A percentile compares a stretch with the other conserved stretches of the same genome.
These are phyloP conservation scores for Starmerella stigmatis DNA, from an alignment of 805 yeast genomes.

Conservation along the genomic window DNA sequence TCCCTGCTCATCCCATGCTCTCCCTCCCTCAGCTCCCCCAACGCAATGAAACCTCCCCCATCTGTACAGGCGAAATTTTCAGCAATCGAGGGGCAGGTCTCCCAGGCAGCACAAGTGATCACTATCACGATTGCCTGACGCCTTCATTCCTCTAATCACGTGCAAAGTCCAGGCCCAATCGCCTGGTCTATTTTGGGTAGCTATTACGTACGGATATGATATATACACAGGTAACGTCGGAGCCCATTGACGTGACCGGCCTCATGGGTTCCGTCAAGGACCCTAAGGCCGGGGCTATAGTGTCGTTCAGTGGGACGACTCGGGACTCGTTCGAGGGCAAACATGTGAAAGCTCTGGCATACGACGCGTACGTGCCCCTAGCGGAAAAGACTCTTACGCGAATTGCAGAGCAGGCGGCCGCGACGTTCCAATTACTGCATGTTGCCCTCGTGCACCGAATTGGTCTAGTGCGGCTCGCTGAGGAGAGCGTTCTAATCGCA, in stretches of 20 bases:
- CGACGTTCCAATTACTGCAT: conserved; percentile 15
- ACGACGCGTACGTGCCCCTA: conserved; percentile 39
- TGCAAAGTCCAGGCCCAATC: too few relatives aligned
- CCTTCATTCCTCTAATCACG: too few relatives aligned
- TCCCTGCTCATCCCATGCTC: too few relatives aligned
- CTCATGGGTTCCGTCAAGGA: conserved; percentile 35
- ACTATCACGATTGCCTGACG: too few relatives aligned
- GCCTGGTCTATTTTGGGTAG: too few relatives aligned
- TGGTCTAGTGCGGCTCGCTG: conserved; percentile 40
- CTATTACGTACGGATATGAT: neutral
- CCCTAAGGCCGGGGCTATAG: conserved; percentile 40
- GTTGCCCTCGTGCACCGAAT: conserved; percentile 38
- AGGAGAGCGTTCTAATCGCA: conserved; percentile 39
- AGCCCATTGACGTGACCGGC: conserved; percentile 16
- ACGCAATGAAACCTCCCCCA: too few relatives aligned
- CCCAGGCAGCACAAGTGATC: too few relatives aligned
- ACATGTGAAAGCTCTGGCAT: conserved; percentile 34
- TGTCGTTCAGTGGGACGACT: conserved; percentile 43
- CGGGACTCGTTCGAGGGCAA: conserved; percentile 38
- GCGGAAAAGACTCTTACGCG: conserved; percentile 34
- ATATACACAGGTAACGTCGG: conserved; percentile 13
- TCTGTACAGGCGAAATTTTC: too few relatives aligned
- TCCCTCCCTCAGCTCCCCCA: too few relatives aligned
- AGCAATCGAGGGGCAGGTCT: too few relatives aligned
- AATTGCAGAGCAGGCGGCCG: conserved; percentile 32